Evolutionary conservation across 2,329 filamentous ascomycete species (phyloP).

Genomic region (Botryotinia narcissicola): DNA sequence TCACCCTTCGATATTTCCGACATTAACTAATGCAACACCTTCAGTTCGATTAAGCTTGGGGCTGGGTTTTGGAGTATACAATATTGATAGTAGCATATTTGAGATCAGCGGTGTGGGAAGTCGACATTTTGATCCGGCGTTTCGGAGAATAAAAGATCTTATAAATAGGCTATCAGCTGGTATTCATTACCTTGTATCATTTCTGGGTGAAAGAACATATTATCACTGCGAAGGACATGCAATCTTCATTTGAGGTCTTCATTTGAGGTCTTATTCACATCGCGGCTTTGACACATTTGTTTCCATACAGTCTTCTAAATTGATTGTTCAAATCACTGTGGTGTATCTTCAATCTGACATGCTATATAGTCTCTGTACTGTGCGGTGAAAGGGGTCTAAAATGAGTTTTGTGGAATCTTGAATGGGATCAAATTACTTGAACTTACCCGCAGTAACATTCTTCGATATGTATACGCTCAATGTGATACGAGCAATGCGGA

Average conservation of each 20-base stretch:
- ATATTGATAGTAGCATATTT: slow-evolving; percentile 16
- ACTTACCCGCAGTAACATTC: not conserved
- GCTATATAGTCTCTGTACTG: not conserved
- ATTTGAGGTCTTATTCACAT: not conserved
- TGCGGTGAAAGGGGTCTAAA: not conserved
- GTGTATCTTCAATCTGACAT: not conserved
- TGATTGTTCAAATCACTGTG: not conserved
- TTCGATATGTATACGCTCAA: not conserved
- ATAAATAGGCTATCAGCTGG: slow-evolving; percentile 11
- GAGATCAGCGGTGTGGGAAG: slow-evolving; percentile 19
- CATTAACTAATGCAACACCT: slow-evolving; percentile 7
- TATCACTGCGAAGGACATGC: not conserved
- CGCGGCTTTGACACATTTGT: not conserved
- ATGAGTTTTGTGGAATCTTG: not conserved
- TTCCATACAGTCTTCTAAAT: not conserved
- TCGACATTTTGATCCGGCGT: slow-evolving; percentile 20
- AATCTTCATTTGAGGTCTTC: not conserved
- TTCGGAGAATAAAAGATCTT: slow-evolving; percentile 24
- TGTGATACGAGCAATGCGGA: not conserved
- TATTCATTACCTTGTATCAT: not conserved
- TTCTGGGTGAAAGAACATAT: not conserved
- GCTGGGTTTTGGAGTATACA: slow-evolving; percentile 9
- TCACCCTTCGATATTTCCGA: slow-evolving; percentile 6
- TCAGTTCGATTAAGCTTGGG: slow-evolving; percentile 33
- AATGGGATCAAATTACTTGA: not conserved